Conservation (phyloP, 78 protist genomes). For the Andalucia godoyi region DNA sequence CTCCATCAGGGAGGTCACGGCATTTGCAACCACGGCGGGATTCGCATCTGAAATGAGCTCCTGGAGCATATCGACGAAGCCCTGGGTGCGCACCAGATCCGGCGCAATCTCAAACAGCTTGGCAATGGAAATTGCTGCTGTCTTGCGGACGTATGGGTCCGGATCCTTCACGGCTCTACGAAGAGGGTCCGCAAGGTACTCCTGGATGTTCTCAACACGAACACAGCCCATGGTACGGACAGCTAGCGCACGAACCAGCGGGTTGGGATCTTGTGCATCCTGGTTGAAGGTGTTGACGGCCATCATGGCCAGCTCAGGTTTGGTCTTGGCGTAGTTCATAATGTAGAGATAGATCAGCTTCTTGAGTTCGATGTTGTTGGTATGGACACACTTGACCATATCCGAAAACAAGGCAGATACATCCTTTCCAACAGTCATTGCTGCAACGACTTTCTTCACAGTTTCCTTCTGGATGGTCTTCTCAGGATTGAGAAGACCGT, state of each 20-base stretch:
- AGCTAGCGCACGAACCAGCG: conserved; percentile 96
- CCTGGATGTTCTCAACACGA: conserved; percentile 84
- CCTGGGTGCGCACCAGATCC: conserved; percentile 77
- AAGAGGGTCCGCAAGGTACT: conserved; percentile 85
- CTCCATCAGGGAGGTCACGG: conserved; percentile 90
- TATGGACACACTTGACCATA: conserved; percentile 86
- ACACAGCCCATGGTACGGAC: conserved; percentile 99
- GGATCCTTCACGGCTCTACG: conserved; percentile 68
- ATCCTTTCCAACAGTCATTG: conserved; percentile 98
- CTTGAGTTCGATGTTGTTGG: conserved; percentile 86
- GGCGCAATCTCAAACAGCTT: conserved; percentile 90
- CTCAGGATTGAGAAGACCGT: conserved; percentile 22
- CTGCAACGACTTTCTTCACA: conserved; percentile 94
- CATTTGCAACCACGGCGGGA: conserved; percentile 93
- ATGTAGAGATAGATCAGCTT: conserved; percentile 97
- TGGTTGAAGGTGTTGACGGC: conserved; percentile 93
- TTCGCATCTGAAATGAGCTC: conserved; percentile 87
- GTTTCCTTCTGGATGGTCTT: conserved; percentile 73
- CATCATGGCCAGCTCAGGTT: conserved; percentile 95
- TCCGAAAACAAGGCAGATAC: conserved; percentile 74
- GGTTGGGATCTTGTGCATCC: conserved; percentile 76
- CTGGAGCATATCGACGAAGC: conserved; percentile 74
- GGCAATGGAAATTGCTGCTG: conserved; percentile 96
- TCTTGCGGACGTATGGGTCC: conserved; percentile 97
- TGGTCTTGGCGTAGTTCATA: conserved; percentile 92